Percentiles rank a stretch among this genome's conserved stretches.
Evolutionary conservation across 2,329 filamentous ascomycete genomes (phyloP).

Genomic region (Xylaria polymorpha): DNA sequence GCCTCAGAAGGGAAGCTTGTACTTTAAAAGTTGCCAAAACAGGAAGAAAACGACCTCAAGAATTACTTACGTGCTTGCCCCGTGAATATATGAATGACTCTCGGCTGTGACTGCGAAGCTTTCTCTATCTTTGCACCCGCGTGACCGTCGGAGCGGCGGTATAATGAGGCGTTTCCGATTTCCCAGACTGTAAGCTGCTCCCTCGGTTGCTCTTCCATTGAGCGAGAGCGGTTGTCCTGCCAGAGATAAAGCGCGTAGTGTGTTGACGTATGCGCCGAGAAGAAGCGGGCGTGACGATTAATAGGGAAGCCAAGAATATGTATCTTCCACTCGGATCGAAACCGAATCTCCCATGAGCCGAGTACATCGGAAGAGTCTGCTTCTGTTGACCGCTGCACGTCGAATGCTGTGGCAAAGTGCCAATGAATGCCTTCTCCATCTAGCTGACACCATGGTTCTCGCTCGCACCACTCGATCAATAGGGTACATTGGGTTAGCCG

Average conservation of each 20-base stretch:
- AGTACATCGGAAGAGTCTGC: constrained; percentile 26
- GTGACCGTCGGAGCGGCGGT: constrained; percentile 63
- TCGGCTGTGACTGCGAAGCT: constrained; percentile 51
- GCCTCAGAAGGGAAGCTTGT: no score
- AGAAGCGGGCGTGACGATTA: constrained; percentile 69
- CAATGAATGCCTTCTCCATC: constrained; percentile 64
- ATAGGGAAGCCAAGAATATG: constrained; percentile 67
- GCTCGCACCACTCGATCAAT: constrained; percentile 73
- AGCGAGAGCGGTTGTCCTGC: constrained; percentile 67
- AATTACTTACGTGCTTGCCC: constrained; percentile 54
- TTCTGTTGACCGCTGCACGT: constrained; percentile 52
- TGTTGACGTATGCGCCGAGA: constrained; percentile 67
- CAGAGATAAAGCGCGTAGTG: constrained; percentile 72
- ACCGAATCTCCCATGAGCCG: constrained; percentile 57
- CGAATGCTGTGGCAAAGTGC: constrained; percentile 70
- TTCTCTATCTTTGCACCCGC: constrained; percentile 54
- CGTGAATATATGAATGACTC: constrained; percentile 61
- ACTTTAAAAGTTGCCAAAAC: no score
- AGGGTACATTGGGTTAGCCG: constrained; percentile 65
- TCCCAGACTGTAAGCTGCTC: constrained; percentile 71
- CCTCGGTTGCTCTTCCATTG: constrained; percentile 66
- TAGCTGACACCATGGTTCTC: constrained; percentile 61
- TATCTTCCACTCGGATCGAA: constrained; percentile 70
- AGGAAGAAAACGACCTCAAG: no score
- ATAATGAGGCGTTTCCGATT: constrained; percentile 61